Evolutionary conservation across 1,284 basidiomycete genomes (phyloP).

Genomic region (Abortiporus biennis): DNA sequence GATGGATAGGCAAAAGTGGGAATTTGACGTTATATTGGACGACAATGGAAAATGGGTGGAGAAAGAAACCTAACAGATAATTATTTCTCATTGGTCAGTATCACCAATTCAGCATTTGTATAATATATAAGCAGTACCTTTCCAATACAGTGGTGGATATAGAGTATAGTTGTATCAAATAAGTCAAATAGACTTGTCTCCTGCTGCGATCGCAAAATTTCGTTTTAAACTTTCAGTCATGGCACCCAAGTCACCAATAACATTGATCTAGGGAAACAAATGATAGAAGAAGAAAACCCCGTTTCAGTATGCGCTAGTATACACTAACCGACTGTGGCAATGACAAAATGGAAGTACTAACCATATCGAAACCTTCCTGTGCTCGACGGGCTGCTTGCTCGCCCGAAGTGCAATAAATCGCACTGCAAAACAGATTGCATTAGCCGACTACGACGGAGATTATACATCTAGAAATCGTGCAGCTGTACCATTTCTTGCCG

Average conservation of each 20-base stretch:
- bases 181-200: no score
- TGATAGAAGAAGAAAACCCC: conserved; percentile 24
- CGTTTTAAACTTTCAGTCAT: conserved; percentile 23
- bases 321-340: no score
- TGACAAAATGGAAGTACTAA: conserved; percentile 15
- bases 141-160: no score
- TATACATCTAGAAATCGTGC: no score
- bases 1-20: conserved; percentile 37
- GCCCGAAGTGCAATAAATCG: conserved; percentile 31
- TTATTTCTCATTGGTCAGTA: neutral
- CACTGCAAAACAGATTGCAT: conserved; percentile 11
- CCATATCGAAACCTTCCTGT: conserved; percentile 36
- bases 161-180: no score
- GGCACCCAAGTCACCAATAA: conserved; percentile 39
- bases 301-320: neutral
- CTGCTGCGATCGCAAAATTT: conserved; percentile 3
- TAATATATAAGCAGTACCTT: no score
- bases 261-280: conserved; percentile 39
- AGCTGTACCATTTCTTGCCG: conserved; percentile 60
- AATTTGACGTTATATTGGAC: conserved; percentile 26
- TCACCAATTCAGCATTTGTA: no score
- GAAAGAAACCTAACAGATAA: conserved; percentile 7
- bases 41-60: conserved; percentile 26
- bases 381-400: conserved; percentile 31
- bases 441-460: no score